Percentiles rank a stretch among this genome's conserved stretches.
Evolutionary conservation across 192 early-diverging fungal genomes (phyloP).

Genomic region (Nowakowskiella sp.): DNA sequence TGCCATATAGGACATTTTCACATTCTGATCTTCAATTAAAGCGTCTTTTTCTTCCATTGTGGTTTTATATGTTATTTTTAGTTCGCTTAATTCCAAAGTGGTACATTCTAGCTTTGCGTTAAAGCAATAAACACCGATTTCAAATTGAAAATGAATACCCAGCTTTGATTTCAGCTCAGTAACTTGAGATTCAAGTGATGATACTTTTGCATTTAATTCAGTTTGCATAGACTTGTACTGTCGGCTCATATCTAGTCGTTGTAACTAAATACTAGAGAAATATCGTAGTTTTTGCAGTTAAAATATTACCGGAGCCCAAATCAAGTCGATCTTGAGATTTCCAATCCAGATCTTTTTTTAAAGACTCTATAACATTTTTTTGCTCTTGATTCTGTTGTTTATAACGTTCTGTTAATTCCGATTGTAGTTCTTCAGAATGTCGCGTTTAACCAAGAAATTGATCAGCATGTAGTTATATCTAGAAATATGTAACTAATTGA

Average conservation of each 20-base stretch:
- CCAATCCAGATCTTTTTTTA: slow-evolving; percentile 33
- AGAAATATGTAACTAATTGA: too few relatives aligned
- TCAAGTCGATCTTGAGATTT: slow-evolving; percentile 37
- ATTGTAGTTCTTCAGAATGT: slow-evolving; percentile 20
- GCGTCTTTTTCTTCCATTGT: slow-evolving; percentile 41
- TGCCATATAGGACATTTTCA: slow-evolving; percentile 56
- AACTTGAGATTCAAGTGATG: slow-evolving; percentile 42
- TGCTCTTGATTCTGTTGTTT: slow-evolving; percentile 19
- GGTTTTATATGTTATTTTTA: too few relatives aligned
- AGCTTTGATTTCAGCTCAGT: slow-evolving; percentile 42
- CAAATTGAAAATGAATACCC: too few relatives aligned
- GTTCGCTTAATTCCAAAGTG: too few relatives aligned
- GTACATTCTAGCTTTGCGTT: too few relatives aligned
- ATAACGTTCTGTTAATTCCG: slow-evolving; percentile 20
- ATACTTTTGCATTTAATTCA: slow-evolving; percentile 48
- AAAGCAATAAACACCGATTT: too few relatives aligned
- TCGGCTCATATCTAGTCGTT: slow-evolving; percentile 38
- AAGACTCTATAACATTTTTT: slow-evolving; percentile 17
- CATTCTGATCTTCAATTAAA: slow-evolving; percentile 50
- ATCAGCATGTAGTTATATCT: too few relatives aligned
- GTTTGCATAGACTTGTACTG: slow-evolving; percentile 57
- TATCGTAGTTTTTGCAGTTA: slow-evolving; percentile 7
- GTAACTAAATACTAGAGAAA: neutral
- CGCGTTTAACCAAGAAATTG: neutral
- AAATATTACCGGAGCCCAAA: slow-evolving; percentile 37